These are phyloP conservation scores for Silene vulgaris DNA, from an alignment of 179 eudicot genomes.

Conservation along the genomic window DNA sequence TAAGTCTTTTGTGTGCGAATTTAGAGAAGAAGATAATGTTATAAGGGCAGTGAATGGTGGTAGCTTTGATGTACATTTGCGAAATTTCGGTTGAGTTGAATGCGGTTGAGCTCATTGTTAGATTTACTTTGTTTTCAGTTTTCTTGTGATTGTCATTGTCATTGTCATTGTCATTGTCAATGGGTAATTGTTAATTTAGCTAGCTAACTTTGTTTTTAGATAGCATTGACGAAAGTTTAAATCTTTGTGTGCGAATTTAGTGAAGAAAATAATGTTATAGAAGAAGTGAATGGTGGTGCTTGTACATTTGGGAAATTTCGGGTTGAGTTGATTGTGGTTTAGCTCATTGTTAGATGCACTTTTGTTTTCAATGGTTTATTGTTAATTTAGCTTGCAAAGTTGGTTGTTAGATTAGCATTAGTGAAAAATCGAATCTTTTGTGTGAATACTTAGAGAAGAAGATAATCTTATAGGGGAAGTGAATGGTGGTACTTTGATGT, in stretches of 20 bases:
- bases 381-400: not conserved
- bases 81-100: not conserved
- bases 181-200: not conserved
- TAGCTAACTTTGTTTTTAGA: not conserved
- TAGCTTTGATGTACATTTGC: not conserved
- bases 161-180: not conserved
- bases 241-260: not conserved
- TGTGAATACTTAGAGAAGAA: too few relatives aligned
- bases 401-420: not conserved
- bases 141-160: too few relatives aligned
- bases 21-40: not conserved
- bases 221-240: not conserved
- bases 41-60: not conserved
- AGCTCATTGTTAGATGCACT: constrained; percentile 13
- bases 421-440: not conserved
- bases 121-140: too few relatives aligned
- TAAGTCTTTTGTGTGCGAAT: not conserved
- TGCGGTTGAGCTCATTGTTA: not conserved
- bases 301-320: not conserved
- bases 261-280: too few relatives aligned
- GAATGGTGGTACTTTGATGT: too few relatives aligned
- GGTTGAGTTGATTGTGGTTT: not conserved
- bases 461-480: too few relatives aligned
- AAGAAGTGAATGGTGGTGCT: not conserved
- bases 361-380: not conserved